Evolutionary conservation across 192 early-diverging fungal species (phyloP).

Genomic region (Gryganskiella cystojenkinii): DNA sequence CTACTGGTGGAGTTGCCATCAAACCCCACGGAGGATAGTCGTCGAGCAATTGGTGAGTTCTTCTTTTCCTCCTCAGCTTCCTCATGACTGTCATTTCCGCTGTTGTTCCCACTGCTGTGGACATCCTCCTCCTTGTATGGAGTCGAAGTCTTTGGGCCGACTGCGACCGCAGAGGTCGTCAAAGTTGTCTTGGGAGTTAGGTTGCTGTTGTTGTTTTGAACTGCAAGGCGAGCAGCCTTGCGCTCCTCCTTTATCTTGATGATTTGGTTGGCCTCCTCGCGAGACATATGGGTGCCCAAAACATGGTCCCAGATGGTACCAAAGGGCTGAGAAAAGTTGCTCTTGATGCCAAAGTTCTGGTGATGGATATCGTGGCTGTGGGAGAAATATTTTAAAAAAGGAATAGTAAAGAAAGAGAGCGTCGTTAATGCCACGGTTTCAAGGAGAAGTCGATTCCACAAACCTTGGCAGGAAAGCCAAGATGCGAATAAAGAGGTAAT

Average conservation of each 20-base stretch:
- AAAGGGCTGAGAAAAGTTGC: constrained; percentile 76
- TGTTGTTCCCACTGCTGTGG: constrained; percentile 50
- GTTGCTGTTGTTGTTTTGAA: not conserved
- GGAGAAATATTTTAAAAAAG: too few relatives aligned
- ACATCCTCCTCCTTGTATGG: constrained; percentile 39
- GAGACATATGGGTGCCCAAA: constrained; percentile 70
- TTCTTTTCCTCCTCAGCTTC: constrained; percentile 26
- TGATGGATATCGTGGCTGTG: constrained; percentile 69
- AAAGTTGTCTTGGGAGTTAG: not conserved
- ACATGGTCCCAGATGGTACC: constrained; percentile 84
- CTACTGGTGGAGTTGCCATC: not conserved
- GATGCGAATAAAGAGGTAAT: constrained; percentile 40
- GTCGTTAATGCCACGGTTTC: too few relatives aligned
- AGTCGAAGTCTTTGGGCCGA: constrained; percentile 4
- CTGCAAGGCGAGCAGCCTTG: constrained; percentile 42
- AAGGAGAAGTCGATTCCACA: too few relatives aligned
- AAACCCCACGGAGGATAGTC: too few relatives aligned
- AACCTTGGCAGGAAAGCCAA: constrained; percentile 6
- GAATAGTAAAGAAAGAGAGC: too few relatives aligned
- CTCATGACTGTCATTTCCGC: constrained; percentile 49
- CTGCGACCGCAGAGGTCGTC: constrained; percentile 5
- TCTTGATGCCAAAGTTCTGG: constrained; percentile 67
- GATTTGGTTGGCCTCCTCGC: constrained; percentile 51
- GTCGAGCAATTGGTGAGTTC: not conserved
- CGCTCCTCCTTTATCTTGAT: constrained; percentile 52